Conservation (phyloP, 139 green algal genomes). For the Tetratostichococcus sp. region DNA sequence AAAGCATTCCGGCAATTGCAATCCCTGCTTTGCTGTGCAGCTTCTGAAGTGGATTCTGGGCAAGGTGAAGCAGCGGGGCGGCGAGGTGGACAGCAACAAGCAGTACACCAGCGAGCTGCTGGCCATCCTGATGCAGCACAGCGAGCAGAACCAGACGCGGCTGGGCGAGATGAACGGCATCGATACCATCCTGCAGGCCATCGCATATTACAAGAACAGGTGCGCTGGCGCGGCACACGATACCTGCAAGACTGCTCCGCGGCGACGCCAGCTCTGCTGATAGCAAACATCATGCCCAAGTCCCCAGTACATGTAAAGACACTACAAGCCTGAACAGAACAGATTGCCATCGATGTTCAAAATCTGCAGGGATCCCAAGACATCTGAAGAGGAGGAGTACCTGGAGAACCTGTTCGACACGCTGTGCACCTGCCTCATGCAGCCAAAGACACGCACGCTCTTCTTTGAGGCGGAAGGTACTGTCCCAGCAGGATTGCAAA, state of each 20-base stretch:
- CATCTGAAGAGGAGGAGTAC: slow-evolving; percentile 71
- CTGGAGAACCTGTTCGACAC: slow-evolving; percentile 89
- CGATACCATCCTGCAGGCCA: slow-evolving; percentile 65
- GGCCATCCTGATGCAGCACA: slow-evolving; percentile 79
- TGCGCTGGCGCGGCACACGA: not conserved
- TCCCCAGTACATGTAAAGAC: too few relatives aligned
- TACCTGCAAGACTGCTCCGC: too few relatives aligned
- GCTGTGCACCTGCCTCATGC: slow-evolving; percentile 77
- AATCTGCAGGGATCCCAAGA: slow-evolving; percentile 29
- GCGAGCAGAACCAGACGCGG: slow-evolving; percentile 59
- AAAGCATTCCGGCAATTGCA: too few relatives aligned
- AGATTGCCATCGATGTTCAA: not conserved
- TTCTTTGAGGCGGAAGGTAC: not conserved
- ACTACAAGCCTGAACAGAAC: too few relatives aligned
- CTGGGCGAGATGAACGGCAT: slow-evolving; percentile 70
- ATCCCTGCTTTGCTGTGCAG: not conserved
- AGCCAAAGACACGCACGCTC: slow-evolving; percentile 38
- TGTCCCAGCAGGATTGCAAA: too few relatives aligned
- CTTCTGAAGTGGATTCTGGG: slow-evolving; percentile 85
- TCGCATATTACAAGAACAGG: slow-evolving; percentile 6
- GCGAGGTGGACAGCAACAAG: slow-evolving; percentile 78
- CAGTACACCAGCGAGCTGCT: slow-evolving; percentile 85
- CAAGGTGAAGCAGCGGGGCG: slow-evolving; percentile 48
- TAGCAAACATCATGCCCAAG: too few relatives aligned
- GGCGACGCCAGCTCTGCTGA: too few relatives aligned